Conservation (phyloP, 345 rosid species). For the Jatropha curcas region DNA sequence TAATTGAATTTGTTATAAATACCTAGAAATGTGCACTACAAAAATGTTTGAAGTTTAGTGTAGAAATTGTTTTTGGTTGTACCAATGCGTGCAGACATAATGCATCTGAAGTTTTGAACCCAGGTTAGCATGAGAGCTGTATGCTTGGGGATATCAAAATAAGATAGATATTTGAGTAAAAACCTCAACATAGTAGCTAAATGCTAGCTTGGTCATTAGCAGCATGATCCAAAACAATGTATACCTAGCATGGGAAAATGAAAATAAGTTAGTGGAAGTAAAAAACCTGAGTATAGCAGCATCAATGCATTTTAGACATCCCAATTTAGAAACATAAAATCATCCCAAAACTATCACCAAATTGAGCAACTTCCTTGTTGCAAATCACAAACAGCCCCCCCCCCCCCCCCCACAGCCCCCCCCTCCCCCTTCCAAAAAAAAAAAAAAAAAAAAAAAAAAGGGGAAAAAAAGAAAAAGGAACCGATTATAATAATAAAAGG, state of each 20-base stretch:
- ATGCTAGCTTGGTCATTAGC: slow-evolving; percentile 86
- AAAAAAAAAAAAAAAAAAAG: neutral
- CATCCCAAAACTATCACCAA: neutral
- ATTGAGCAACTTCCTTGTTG: neutral
- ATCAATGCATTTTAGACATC: slow-evolving; percentile 5
- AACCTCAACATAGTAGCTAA: slow-evolving; percentile 99
- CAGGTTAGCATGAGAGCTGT: slow-evolving; percentile 1
- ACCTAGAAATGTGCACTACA: neutral
- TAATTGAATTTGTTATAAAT: neutral
- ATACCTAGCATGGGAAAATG: slow-evolving; percentile 56
- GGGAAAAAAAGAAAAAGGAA: too few relatives aligned
- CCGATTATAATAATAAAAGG: neutral
- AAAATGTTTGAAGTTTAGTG: too few relatives aligned
- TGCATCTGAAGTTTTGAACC: neutral
- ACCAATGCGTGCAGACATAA: neutral
- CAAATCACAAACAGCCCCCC: too few relatives aligned
- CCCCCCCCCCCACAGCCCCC: too few relatives aligned
- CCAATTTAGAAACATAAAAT: slow-evolving; percentile 2
- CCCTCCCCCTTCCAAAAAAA: neutral
- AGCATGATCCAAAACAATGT: slow-evolving; percentile 91
- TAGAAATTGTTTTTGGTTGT: neutral
- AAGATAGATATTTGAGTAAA: slow-evolving; percentile 22
- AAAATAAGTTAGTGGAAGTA: slow-evolving; percentile 12
- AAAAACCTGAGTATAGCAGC: slow-evolving; percentile 12
- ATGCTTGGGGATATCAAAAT: neutral